Conservation (phyloP, 805 yeast genomes). For the Kluyveromyces aestuarii region DNA sequence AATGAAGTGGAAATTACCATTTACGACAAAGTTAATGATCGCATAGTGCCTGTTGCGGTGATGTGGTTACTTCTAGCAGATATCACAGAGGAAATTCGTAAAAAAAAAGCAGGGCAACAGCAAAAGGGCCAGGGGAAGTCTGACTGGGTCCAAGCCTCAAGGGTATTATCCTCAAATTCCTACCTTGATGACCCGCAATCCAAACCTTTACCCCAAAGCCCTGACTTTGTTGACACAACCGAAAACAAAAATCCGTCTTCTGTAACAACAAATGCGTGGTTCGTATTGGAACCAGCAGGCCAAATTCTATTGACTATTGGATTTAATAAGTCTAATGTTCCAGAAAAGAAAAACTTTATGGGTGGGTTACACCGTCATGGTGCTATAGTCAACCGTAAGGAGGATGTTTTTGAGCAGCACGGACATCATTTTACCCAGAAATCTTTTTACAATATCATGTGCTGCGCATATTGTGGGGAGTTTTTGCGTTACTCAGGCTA, state of each 20-base stretch:
- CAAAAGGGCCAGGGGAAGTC: conserved; percentile 45
- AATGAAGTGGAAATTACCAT: conserved; percentile 86
- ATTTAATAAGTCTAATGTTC: conserved; percentile 59
- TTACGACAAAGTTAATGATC: conserved; percentile 65
- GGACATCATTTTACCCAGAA: conserved; percentile 97
- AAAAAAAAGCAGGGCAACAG: conserved; percentile 57
- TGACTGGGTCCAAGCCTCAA: conserved; percentile 86
- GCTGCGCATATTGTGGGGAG: conserved; percentile 96
- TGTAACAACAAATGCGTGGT: conserved; percentile 68
- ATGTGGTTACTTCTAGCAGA: conserved; percentile 88
- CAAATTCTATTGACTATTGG: conserved; percentile 72
- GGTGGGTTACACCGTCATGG: conserved; percentile 91
- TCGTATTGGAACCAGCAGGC: conserved; percentile 88
- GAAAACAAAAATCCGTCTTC: conserved; percentile 7
- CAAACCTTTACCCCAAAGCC: conserved; percentile 3
- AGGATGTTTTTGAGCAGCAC: conserved; percentile 83
- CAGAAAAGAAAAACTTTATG: conserved; percentile 35
- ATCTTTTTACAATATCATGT: conserved; percentile 92
- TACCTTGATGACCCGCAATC: conserved; percentile 11
- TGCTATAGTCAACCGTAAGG: conserved; percentile 89
- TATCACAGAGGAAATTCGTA: conserved; percentile 88
- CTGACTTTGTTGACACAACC: background rate
- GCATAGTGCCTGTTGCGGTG: conserved; percentile 77
- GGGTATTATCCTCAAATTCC: conserved; percentile 26
- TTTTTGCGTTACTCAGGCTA: conserved; percentile 80